Conservation (phyloP, 2,329 filamentous ascomycete genomes). For the Paracoccidioides brasiliensis region DNA sequence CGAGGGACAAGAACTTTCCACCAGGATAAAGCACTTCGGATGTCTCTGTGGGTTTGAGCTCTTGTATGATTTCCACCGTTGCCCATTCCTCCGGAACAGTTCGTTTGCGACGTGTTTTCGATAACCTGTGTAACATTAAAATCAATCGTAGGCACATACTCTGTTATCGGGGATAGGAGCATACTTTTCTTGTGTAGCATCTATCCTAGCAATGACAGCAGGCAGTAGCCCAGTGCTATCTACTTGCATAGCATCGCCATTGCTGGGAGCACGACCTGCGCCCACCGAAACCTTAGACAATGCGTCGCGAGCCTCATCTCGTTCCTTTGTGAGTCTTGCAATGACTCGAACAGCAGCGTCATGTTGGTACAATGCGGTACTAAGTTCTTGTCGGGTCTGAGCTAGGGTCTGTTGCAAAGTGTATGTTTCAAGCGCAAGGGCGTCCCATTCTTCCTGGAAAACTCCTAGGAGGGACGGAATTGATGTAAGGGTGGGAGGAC, state of each 20-base stretch:
- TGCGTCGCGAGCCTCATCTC: constrained; percentile 83
- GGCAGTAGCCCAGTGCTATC: constrained; percentile 67
- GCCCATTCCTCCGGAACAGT: constrained; percentile 76
- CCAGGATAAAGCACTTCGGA: constrained; percentile 49
- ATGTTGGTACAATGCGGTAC: constrained; percentile 88
- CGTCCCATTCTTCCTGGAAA: constrained; percentile 98
- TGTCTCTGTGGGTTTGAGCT: constrained; percentile 41
- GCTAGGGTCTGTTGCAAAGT: constrained; percentile 79
- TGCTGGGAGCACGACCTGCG: constrained; percentile 35
- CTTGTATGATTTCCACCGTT: constrained; percentile 55
- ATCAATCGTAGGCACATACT: not conserved
- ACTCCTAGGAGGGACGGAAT: constrained; percentile 87
- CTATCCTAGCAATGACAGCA: constrained; percentile 57
- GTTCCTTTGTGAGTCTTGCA: constrained; percentile 74
- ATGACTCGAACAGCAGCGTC: constrained; percentile 96
- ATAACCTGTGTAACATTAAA: constrained; percentile 47
- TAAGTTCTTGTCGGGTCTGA: constrained; percentile 84
- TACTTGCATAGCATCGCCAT: constrained; percentile 84
- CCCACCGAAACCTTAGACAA: constrained; percentile 73
- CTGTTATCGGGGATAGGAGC: constrained; percentile 18
- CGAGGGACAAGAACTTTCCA: constrained; percentile 43
- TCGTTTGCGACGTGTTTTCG: constrained; percentile 79
- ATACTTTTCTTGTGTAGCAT: constrained; percentile 67
- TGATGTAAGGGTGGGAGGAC: constrained; percentile 86
- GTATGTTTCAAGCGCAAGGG: constrained; percentile 79